Conservation (phyloP, 2,329 filamentous ascomycete genomes). For the Zarea fungicola region DNA sequence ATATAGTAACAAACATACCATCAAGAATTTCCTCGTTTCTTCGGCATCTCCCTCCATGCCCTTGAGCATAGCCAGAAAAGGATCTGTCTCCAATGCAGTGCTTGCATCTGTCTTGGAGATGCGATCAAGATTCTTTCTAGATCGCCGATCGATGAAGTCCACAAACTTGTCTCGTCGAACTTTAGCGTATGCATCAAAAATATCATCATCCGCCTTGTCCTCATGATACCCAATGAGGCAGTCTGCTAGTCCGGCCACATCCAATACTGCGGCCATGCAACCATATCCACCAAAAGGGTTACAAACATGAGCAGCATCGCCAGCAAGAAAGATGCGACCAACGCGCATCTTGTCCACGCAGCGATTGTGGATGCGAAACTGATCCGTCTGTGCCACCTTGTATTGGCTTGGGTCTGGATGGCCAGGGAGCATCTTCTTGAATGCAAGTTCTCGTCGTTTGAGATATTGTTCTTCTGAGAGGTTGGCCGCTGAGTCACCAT, state of each 20-base stretch:
- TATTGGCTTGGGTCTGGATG: constrained; percentile 45
- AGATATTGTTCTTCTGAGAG: neutral
- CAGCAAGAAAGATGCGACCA: constrained; percentile 42
- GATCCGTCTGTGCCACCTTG: constrained; percentile 32
- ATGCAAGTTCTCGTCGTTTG: constrained; percentile 10
- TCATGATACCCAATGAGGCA: constrained; percentile 37
- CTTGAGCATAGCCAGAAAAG: too few relatives aligned
- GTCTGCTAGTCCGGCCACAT: constrained; percentile 44
- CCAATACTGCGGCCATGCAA: constrained; percentile 44
- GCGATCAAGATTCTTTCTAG: too few relatives aligned
- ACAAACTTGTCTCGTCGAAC: constrained; percentile 32
- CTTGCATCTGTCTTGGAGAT: too few relatives aligned
- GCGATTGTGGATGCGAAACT: constrained; percentile 46
- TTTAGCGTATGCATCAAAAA: constrained; percentile 35
- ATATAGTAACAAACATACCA: too few relatives aligned
- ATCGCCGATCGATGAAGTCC: constrained; percentile 13
- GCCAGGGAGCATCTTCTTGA: constrained; percentile 45
- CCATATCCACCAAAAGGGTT: constrained; percentile 48
- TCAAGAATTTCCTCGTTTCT: too few relatives aligned
- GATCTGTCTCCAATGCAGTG: too few relatives aligned
- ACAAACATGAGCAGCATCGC: constrained; percentile 49
- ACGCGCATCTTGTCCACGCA: constrained; percentile 42
- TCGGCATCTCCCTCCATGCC: too few relatives aligned
- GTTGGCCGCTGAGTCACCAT: neutral
- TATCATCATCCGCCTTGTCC: constrained; percentile 31